Evolutionary conservation across 2,329 filamentous ascomycete species (phyloP), one percentile per base, ranked within the genome.

Genomic region (Ophiosphaerella narmari): DNA sequence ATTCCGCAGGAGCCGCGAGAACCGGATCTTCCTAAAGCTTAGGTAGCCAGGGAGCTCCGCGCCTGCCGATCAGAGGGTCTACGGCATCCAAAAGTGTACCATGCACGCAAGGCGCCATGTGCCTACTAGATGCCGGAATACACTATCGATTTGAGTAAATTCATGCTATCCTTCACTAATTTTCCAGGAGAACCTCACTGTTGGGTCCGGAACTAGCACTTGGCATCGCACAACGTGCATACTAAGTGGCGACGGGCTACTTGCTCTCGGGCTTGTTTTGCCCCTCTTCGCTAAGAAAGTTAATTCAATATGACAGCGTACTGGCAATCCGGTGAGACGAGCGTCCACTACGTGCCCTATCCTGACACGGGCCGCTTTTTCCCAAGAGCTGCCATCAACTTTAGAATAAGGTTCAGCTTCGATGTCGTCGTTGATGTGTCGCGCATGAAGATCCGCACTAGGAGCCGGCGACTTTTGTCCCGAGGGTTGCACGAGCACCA

Each of bases 391-490:
- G 45, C 53, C 26, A 46, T 48, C 31, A 34, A 31, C 40, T 29
- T 32, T 37, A 29, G 39, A 35, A 50, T 52, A 52, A 47, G 46
- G 53, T 60, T 58, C 52, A 26, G 49, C 18, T 55, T 38, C 43
- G 45, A 16, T 44, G 50, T 34, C 40, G 40, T 39, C 43, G 51
- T 51, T 56, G 56, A 55, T 62, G 62, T 57, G 55, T 60, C 53
- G 53, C 57, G 60, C 55, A 59, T 61, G 35, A 39, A 45, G 43
- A 38, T 38, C 42, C 39, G 42, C 46, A 52, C 57, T 54, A 57
- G 43, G 35, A 33, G 12, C 42, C 41, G 39, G 54, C 52, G 36
- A 48, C 46, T 48, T 37, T 60, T 46, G 55, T 53, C 59, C 54
- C 44, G 39, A 46, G 53, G 43, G 53, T 54, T 43, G 49, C 46